Evolutionary conservation across 2,329 filamentous ascomycete genomes (phyloP), one percentile per base, ranked within the genome.

Genomic region (Diplocarpon rosae): DNA sequence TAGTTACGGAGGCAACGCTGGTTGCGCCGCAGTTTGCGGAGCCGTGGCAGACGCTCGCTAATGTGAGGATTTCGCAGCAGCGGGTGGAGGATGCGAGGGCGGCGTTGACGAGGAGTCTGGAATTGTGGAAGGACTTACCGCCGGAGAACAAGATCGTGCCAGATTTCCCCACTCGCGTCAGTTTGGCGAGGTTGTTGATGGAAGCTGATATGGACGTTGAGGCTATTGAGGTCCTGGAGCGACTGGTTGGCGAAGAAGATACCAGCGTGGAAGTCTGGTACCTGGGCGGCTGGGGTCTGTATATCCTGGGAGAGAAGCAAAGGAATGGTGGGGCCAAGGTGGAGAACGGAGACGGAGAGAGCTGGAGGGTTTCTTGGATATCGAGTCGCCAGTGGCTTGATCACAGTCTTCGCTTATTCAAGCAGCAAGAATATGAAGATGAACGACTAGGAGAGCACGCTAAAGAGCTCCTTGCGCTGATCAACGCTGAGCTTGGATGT

Each of bases 261-360:
- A 75, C 84, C 59, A 95, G 90, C 62, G 85, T 98, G 15, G 92
- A 98, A 66, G 84, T 86, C 14, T 95, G 89, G 88, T 98, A 98
- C 66, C 72, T 98, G 5, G 92, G 92, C 35, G 93, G 92, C 3
- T 96, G 90, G 85, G 89, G 87, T 56, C 72, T 93, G 54, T 86
- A 87, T 61, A 74, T 95, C 47, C 69, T 84, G 50, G 85, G 83
- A 10, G 76, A 85, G 62, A 85, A 82, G 69, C 68, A 77, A 57
- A 76, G 71, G 56, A 64, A 64, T 50, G 62, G 65, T 29, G 56
- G 55, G 34, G 44, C 45, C 16, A 65, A 63, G 36, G 44, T 45
- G 11, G 54, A 57, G 43, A 65, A 63, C 30, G 60, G 65, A 55
- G 66, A 70, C 59, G 60, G 63, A 51, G 59, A 70, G 33, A 62